A percentile compares a stretch with the other conserved stretches of the same genome.
Evolutionary conservation across 768 basidiomycete genomes (phyloP).

Genomic region (Leccinum rimulosum): DNA sequence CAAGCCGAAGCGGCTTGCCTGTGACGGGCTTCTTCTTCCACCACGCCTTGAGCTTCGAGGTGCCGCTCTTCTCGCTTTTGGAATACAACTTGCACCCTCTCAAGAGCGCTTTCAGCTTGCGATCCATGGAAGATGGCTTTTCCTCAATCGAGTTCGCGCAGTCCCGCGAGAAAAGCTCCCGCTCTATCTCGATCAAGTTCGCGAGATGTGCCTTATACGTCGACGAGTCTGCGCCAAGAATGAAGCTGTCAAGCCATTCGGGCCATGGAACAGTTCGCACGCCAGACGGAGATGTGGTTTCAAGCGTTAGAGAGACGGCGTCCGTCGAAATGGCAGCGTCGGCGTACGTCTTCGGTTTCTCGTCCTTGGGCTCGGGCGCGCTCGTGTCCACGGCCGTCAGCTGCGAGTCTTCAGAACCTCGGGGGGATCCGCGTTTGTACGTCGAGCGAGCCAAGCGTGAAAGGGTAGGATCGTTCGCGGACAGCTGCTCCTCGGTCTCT

Average conservation of each 20-base stretch:
- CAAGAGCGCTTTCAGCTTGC: slow-evolving; percentile 40
- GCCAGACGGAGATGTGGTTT: slow-evolving; percentile 24
- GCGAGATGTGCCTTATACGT: slow-evolving; percentile 37
- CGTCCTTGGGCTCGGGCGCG: slow-evolving; percentile 10
- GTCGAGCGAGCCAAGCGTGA: slow-evolving; percentile 13
- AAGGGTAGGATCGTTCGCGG: slow-evolving; percentile 1
- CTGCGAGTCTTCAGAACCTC: slow-evolving; percentile 69
- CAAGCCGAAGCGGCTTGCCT: slow-evolving; percentile 36
- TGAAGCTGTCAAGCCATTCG: slow-evolving; percentile 39
- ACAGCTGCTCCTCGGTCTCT: slow-evolving; percentile 45
- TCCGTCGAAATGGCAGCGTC: slow-evolving; percentile 24
- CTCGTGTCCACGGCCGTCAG: slow-evolving; percentile 44
- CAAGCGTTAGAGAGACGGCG: slow-evolving; percentile 11
- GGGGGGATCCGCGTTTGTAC: slow-evolving; percentile 38
- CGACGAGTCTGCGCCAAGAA: slow-evolving; percentile 34
- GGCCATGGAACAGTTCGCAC: slow-evolving; percentile 36
- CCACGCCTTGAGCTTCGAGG: slow-evolving; percentile 61
- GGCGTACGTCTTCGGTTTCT: slow-evolving; percentile 15
- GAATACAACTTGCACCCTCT: slow-evolving; percentile 41
- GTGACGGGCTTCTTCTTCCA: slow-evolving; percentile 54
- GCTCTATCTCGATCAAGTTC: slow-evolving; percentile 35
- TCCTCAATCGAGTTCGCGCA: slow-evolving; percentile 21
- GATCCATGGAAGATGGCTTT: slow-evolving; percentile 30
- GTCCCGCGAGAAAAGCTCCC: slow-evolving; percentile 30
- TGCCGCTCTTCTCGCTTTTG: slow-evolving; percentile 35